phyloP scores from a whole-genome alignment of 768 basidiomycete species.

The Tremella mesenterica region DNA sequence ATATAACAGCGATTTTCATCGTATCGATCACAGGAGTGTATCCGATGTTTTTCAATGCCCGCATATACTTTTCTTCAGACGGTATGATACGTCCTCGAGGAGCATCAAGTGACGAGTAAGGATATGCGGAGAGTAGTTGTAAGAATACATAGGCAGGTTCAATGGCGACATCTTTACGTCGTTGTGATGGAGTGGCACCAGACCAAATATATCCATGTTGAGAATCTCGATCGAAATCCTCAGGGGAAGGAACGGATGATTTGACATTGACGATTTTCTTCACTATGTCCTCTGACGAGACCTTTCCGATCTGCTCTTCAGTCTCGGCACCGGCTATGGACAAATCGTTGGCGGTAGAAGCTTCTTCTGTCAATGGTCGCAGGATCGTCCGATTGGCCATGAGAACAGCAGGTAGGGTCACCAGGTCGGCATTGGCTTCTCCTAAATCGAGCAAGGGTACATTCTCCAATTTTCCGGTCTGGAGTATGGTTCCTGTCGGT shows the following conservation, averaged over 20 bases:
- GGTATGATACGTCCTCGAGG: conserved; percentile 48
- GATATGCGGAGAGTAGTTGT: conserved; percentile 67
- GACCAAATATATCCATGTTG: conserved; percentile 85
- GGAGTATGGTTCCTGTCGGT: conserved; percentile 77
- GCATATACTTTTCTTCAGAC: conserved; percentile 53
- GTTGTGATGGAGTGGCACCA: conserved; percentile 72
- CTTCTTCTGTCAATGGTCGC: conserved; percentile 14
- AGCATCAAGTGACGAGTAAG: conserved; percentile 49
- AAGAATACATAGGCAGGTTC: conserved; percentile 79
- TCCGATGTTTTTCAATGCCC: conserved; percentile 63
- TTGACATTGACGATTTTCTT: conserved; percentile 21
- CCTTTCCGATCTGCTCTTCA: conserved; percentile 18
- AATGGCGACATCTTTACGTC: conserved; percentile 72
- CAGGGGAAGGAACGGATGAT: conserved; percentile 12
- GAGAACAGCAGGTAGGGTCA: conserved; percentile 63
- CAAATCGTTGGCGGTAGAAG: background rate
- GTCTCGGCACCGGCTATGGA: conserved; percentile 2
- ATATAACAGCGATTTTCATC: conserved; percentile 92
- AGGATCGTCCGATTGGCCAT: conserved; percentile 57
- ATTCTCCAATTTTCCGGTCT: conserved; percentile 80
- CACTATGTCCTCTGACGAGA: conserved; percentile 17
- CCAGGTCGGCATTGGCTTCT: conserved; percentile 69
- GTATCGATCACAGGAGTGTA: conserved; percentile 89
- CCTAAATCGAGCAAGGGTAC: conserved; percentile 75
- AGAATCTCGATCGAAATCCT: conserved; percentile 22